A percentile compares a stretch with the other conserved stretches of the same genome.
Conservation (phyloP, 805 yeast species). For the Saturnispora sanitii region DNA sequence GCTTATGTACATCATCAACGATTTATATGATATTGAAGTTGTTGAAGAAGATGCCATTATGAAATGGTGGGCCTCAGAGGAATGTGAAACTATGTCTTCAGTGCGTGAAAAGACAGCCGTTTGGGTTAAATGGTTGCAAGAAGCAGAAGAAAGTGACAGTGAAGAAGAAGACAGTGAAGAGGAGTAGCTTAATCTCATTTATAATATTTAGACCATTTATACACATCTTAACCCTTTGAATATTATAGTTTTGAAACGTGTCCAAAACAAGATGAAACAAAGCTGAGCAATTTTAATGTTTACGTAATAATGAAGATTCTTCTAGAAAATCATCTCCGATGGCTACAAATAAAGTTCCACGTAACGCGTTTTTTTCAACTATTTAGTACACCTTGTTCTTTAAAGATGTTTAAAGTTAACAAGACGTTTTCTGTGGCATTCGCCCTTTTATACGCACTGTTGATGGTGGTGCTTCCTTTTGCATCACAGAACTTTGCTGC, state of each 20-base stretch:
- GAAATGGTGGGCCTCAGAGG: constrained; percentile 67
- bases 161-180: constrained; percentile 13
- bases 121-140: constrained; percentile 81
- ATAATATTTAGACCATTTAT: no score
- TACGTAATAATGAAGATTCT: background rate
- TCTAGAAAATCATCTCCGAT: background rate
- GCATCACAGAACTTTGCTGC: constrained; percentile 21
- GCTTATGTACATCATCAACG: constrained; percentile 41
- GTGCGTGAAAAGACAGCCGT: constrained; percentile 52
- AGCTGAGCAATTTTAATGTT: no score
- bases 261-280: no score
- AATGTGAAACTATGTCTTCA: constrained; percentile 29
- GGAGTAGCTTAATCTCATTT: constrained; percentile 2
- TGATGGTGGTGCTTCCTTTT: constrained; percentile 23
- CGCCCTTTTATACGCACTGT: constrained; percentile 21
- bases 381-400: background rate
- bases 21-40: constrained; percentile 73
- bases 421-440: constrained; percentile 22
- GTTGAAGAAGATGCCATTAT: constrained; percentile 72
- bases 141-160: constrained; percentile 40
- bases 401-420: constrained; percentile 19
- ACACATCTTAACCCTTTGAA: no score
- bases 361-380: constrained; percentile 2
- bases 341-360: background rate
- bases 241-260: no score